A percentile compares a stretch with the other conserved stretches of the same genome.
Evolutionary conservation across 1,139 yeast genomes (phyloP).

Genomic region (Yamadazyma oceani): DNA sequence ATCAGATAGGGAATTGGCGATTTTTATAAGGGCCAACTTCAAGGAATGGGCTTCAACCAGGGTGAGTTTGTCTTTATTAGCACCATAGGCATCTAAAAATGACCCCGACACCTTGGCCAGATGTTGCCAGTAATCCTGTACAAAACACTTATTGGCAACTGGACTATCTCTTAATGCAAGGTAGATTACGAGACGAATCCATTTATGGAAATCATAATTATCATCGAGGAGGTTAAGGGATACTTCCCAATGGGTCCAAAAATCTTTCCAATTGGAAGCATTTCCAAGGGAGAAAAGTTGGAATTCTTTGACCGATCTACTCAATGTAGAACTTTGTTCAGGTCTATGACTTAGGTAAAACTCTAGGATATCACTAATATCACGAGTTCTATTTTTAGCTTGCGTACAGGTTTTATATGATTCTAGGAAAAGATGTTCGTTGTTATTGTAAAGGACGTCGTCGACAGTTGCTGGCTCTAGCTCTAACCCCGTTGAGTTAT

Average conservation of each 20-base stretch:
- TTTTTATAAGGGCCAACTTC: constrained; percentile 6
- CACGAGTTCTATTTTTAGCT: constrained; percentile 32
- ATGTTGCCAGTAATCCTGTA: constrained; percentile 32
- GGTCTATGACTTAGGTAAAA: constrained; percentile 22
- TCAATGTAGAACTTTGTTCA: constrained; percentile 6
- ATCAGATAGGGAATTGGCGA: not conserved
- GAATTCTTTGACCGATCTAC: constrained; percentile 26
- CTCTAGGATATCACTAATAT: constrained; percentile 28
- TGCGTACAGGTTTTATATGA: constrained; percentile 11
- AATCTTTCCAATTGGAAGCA: constrained; percentile 37
- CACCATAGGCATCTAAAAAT: constrained; percentile 23
- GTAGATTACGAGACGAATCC: constrained; percentile 39
- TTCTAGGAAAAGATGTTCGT: constrained; percentile 1
- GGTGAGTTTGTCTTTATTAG: constrained; percentile 2
- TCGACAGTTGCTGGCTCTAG: constrained; percentile 30
- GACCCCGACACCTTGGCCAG: constrained; percentile 23
- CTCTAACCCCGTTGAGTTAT: constrained; percentile 7
- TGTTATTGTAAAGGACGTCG: constrained; percentile 22
- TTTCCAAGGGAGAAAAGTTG: constrained; percentile 41
- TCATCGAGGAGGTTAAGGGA: constrained; percentile 17
- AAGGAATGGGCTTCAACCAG: constrained; percentile 8
- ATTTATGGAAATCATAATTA: constrained; percentile 18
- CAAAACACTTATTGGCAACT: constrained; percentile 30
- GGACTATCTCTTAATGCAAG: constrained; percentile 31
- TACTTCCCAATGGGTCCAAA: constrained; percentile 44